These are phyloP conservation scores for Peronosclerospora sorghi DNA, from an alignment of 352 stramenopile genomes.

Conservation along the genomic window DNA sequence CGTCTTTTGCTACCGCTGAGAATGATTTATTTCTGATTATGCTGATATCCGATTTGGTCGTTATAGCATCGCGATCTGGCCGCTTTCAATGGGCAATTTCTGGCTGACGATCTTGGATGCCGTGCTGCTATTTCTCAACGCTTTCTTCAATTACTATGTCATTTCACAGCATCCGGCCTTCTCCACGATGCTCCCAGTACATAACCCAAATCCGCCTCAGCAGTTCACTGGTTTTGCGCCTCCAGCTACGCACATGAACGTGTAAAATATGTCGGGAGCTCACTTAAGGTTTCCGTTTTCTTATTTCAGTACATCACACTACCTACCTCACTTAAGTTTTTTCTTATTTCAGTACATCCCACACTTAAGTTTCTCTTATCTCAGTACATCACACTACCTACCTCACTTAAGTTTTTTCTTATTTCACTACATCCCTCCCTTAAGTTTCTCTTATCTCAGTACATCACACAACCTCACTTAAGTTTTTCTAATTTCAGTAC, in stretches of 20 bases:
- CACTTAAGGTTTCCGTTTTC: too few species aligned
- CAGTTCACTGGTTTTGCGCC: slow-evolving; percentile 10
- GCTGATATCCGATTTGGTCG: slow-evolving; percentile 5
- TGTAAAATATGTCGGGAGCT: too few species aligned
- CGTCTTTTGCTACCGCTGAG: neutral
- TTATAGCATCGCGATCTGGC: slow-evolving; percentile 80
- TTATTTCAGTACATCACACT: too few species aligned
- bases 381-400: too few species aligned
- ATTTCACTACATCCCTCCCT: too few species aligned
- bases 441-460: too few species aligned
- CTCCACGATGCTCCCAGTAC: slow-evolving; percentile 28
- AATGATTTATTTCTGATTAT: neutral
- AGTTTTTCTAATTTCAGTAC: too few species aligned
- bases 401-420: too few species aligned
- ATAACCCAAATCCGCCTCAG: slow-evolving; percentile 16
- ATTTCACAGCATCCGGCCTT: slow-evolving; percentile 71
- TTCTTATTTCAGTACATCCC: too few species aligned
- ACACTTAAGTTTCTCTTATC: too few species aligned
- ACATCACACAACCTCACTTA: too few species aligned
- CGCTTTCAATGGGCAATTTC: slow-evolving; percentile 83
- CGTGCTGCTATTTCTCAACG: slow-evolving; percentile 80
- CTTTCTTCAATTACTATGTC: slow-evolving; percentile 88
- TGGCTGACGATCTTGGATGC: slow-evolving; percentile 84
- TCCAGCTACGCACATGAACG: slow-evolving; percentile 8
- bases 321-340: too few species aligned